A percentile compares a stretch with the other conserved stretches of the same genome.
Conservation (phyloP, 208 protist genomes). For the Sergeia podlipaevii region DNA sequence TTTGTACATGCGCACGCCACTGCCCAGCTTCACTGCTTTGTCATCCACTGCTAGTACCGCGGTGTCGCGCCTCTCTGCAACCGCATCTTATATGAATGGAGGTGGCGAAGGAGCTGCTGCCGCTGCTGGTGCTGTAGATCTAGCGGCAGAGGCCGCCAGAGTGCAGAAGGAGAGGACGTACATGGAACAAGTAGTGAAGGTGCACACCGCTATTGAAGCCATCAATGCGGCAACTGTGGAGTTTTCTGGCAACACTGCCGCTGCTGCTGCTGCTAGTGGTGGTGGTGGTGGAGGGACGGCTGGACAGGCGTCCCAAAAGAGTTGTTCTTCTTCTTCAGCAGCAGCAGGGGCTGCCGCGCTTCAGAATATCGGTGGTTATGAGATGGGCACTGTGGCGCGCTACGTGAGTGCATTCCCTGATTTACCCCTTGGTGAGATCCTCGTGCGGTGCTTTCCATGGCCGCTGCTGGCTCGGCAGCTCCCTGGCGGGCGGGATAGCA, state of each 20-base stretch:
- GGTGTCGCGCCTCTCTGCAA: slow-evolving; percentile 10
- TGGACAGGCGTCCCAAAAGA: not conserved
- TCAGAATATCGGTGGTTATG: slow-evolving; percentile 52
- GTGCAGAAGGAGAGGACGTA: too few relatives aligned
- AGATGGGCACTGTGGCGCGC: slow-evolving; percentile 32
- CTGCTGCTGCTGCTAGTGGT: not conserved
- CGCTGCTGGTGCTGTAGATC: slow-evolving; percentile 10
- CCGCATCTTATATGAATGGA: not conserved
- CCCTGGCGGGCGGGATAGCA: slow-evolving; percentile 6
- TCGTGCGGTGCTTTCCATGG: slow-evolving; percentile 59
- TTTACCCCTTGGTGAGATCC: slow-evolving; percentile 43
- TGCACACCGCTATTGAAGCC: slow-evolving; percentile 46
- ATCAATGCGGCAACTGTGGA: slow-evolving; percentile 55
- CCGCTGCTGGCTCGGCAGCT: slow-evolving; percentile 54
- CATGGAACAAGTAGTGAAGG: slow-evolving; percentile 41
- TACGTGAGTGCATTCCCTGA: slow-evolving; percentile 54
- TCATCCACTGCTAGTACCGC: too few relatives aligned
- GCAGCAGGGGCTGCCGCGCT: slow-evolving; percentile 15
- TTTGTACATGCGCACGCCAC: slow-evolving; percentile 57
- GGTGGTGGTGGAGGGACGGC: not conserved
- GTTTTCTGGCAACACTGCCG: slow-evolving; percentile 20
- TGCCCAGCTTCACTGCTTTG: too few relatives aligned
- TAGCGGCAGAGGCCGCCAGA: too few relatives aligned
- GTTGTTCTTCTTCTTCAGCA: not conserved
- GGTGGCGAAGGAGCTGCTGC: slow-evolving; percentile 3